Percentiles rank a stretch among this genome's conserved stretches.
phyloP scores from a whole-genome alignment of 139 green algal genomes.

The Eudorina sp. region DNA sequence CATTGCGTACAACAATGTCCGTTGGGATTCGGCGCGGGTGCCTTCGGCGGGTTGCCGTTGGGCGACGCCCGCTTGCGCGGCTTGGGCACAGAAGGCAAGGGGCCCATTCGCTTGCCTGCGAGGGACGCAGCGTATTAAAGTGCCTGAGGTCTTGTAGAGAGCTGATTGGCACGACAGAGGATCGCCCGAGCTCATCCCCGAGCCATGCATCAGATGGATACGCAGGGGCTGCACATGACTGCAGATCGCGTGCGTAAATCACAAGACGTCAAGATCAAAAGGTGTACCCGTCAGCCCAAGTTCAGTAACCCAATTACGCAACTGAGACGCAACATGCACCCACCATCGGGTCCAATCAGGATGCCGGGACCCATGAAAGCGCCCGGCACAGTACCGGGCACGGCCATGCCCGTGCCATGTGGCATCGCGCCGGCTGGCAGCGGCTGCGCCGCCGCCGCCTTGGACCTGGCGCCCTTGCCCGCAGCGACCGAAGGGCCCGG shows the following conservation, averaged over 20 bases:
- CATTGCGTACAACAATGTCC: constrained; percentile 69
- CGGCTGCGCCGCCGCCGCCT: neutral
- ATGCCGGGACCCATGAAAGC: neutral
- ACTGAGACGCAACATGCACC: no score
- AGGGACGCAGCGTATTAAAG: no score
- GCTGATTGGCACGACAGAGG: no score
- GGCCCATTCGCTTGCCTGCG: neutral
- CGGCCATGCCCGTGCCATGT: neutral
- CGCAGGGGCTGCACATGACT: no score
- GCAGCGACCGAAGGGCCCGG: neutral
- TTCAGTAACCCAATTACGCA: no score
- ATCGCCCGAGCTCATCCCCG: no score
- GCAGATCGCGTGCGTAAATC: no score
- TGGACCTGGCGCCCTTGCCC: neutral
- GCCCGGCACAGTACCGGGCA: neutral
- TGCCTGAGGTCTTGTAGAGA: no score
- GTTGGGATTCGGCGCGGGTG: constrained; percentile 56
- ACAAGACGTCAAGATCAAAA: no score
- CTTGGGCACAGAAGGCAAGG: constrained; percentile 17
- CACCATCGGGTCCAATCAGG: constrained; percentile 9
- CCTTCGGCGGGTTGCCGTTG: constrained; percentile 47
- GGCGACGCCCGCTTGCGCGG: constrained; percentile 42
- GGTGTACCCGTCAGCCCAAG: no score
- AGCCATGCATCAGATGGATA: no score
- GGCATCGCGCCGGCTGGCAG: neutral